Evolutionary conservation across 1,284 basidiomycete genomes (phyloP), one percentile per base, ranked within the genome.

Genomic region (Quambalaria eucalypti): DNA sequence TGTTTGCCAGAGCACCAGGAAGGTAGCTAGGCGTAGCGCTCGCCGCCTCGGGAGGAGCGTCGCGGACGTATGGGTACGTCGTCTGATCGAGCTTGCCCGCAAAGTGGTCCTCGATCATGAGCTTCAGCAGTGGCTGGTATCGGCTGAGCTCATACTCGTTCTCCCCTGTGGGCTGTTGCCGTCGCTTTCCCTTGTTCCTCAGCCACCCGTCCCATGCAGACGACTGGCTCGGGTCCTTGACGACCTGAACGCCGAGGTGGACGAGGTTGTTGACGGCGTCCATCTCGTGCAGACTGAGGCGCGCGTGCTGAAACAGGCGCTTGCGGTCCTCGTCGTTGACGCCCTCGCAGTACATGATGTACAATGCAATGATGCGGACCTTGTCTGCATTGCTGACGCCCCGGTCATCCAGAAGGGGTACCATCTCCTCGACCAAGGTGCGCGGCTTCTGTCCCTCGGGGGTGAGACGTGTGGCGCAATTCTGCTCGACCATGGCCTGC

Each of bases 261-360:
- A 84, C 80, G 56, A 98, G 79, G 36, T 91, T 87, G 77, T 96
- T 92, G 48, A 97, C 82, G 29, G 90, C 88, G 69, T 97, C 93
- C 79, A 95, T 91, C 74, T 99, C 95, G 23, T 87, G 82, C 52
- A 92, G 78, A 2, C 84, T 83, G 47, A 99, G 78, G 30, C 90
- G 81, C n/a, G 95, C 95, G 75, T 99, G 95, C 76, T 97, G 92
- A 76, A 93, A 98, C 56, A 99, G 77, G 56, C 95, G 81, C 60
- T 91, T 83, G 54, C 90, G 84, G 78, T 99, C 95, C 74, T 98
- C 95, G 56, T 97, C 93, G 19, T 93, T 91, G 8, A 98, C 93
- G 47, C 95, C 95, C 68, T 98, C 93, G 46, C 91, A 86, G 77
- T 87, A 85, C 76, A 96, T 85, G 68, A 98, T 90, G 77, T 98